These are phyloP conservation scores for Colletotrichum noveboracense DNA, from an alignment of 2,329 filamentous ascomycete genomes.

Conservation along the genomic window DNA sequence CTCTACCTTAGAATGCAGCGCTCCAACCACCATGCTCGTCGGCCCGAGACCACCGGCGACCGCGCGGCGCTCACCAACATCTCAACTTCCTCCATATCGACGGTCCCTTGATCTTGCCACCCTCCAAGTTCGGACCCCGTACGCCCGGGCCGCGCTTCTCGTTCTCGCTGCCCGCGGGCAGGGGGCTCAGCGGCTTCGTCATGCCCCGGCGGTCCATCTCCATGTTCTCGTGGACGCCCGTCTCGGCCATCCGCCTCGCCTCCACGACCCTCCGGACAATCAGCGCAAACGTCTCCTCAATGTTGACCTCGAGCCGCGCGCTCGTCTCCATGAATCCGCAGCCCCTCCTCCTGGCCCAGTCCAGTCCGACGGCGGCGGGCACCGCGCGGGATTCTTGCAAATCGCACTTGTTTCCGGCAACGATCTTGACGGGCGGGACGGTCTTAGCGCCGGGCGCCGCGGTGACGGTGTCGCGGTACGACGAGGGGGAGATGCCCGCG, in stretches of 20 bases:
- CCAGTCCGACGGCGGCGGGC: conserved; percentile 71
- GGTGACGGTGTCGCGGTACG: conserved; percentile 31
- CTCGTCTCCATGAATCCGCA: conserved; percentile 93
- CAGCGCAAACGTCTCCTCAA: conserved; percentile 85
- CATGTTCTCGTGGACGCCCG: conserved; percentile 47
- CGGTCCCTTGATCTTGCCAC: conserved; percentile 45
- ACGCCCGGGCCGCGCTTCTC: conserved; percentile 54
- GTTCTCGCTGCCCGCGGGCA: conserved; percentile 41
- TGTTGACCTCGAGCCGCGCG: conserved; percentile 83
- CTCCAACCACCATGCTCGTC: background rate
- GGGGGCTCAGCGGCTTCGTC: conserved; percentile 63
- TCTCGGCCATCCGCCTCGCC: conserved; percentile 55
- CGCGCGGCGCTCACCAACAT: conserved; percentile 50
- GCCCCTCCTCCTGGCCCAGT: conserved; percentile 75
- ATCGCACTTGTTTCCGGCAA: conserved; percentile 88
- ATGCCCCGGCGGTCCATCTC: conserved; percentile 56
- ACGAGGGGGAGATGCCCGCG: conserved; percentile 40
- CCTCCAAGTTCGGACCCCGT: conserved; percentile 47
- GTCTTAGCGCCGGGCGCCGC: conserved; percentile 48
- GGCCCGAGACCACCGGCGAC: background rate
- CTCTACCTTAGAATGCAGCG: background rate
- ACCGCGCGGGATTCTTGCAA: conserved; percentile 73
- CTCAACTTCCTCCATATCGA: conserved; percentile 62
- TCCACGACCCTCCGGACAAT: conserved; percentile 68
- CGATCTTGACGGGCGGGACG: conserved; percentile 80